Evolutionary conservation across 2,329 filamentous ascomycete genomes (phyloP), one percentile per base, ranked within the genome.

Genomic region (Colletotrichum sp.): DNA sequence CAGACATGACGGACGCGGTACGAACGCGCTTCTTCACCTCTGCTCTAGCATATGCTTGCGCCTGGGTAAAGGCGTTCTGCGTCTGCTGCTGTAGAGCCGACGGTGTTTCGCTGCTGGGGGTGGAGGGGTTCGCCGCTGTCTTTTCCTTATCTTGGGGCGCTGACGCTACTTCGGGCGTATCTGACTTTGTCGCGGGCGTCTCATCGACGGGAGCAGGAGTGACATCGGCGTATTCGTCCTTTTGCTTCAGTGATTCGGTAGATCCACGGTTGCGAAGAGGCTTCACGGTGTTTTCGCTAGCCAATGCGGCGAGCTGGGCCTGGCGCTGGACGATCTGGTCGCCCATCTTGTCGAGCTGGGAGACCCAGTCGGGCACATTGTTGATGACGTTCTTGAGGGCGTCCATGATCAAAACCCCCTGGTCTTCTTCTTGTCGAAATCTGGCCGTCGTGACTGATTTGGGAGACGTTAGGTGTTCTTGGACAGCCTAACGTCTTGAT

Each of bases 261-360:
- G 89, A 91, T 62, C 89, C 89, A 69, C 86, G 86, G 77, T 89
- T 89, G 71, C 87, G 85, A 18, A 90, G 79, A 5, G 88, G 89
- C 73, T 83, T 85, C 52, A 83, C 81, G 36, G 80, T 79, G 28
- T 77, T 80, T 32, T 80, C 80, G 30, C 81, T 81, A 65, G 82
- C 84, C 71, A 90, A 81, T 73, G 86, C 86, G 43, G 91, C 91
- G 71, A 93, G 86, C 80, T 93, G 91, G 66, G 86, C 83, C 84
- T 93, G 92, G 74, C 92, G 91, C 80, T 89, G 86, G 74, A 91
- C 88, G 74, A 93, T 92, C 81, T 93, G 89, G 75, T 87, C 86
- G 80, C 88, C 92, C 73, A 93, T 87, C 67, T 92, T 89, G 76
- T 92, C 89, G 60, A 93, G 87, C 26, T 90, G 88, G 74, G 85